Evolutionary conservation across 1,284 basidiomycete genomes (phyloP), one percentile per base, ranked within the genome.

Genomic region (Apiotrichum siamense): DNA sequence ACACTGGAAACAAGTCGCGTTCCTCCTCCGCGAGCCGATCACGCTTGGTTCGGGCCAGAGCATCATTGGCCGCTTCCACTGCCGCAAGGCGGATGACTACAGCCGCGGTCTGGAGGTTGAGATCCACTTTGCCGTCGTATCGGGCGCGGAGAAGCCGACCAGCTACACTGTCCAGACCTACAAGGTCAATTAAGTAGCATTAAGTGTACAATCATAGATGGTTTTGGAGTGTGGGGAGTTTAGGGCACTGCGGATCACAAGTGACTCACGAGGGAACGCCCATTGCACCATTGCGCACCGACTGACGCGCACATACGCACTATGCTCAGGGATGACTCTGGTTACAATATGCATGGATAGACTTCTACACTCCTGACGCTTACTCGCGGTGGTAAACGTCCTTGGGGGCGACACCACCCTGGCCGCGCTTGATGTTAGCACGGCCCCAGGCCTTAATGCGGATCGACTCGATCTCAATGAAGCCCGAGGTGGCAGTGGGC

Each of bases 1-100:
- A n/a, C 94, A 98, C 71, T 98, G 94, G 94, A 94, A 94, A 71
- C 94, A 98, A 69, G 93, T 93, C 0, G 66, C 92, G 12, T 96
- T 98, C 72, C 75, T 97, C 58, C 77, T 98, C 56, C 80, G 82
- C 49, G 82, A 91, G 46, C 87, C 90, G 0, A 81, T 97, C 54
- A 65, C 72, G 23, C 84, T 87, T 0, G 76, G 80, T 9, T 81
- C 86, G 70, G 91, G 90, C 85, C 52, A 47, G 80, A 69, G 3
- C 15, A 82, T 97, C 27, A 72, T 78, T 7, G 94, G 94, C 9
- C 80, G 76, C 24, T 93, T 97, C 78, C 81, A 82, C 61, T 90
- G 88, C 65, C 79, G 79, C 50, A 94, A 97, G 77, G 87, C 83
- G 61, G 73, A 78, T 21, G 79, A 76, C n/a, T 97, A 97, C 70